phyloP scores from a whole-genome alignment of 192 early-diverging fungal species.

The Anaeromyces robustus region DNA sequence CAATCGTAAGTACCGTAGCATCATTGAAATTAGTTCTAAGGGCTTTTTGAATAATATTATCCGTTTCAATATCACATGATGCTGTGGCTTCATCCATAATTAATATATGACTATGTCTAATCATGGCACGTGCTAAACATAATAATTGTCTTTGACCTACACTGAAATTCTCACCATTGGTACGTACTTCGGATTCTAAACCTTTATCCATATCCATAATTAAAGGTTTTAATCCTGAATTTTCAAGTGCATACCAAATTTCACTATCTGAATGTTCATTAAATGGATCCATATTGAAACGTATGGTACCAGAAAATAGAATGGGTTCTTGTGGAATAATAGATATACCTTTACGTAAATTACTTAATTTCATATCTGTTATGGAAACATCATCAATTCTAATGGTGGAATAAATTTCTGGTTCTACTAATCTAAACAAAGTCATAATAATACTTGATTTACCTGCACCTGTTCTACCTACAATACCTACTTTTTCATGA shows the following conservation, averaged over 20 bases:
- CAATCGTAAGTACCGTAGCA: neutral
- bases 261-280: conserved; percentile 3
- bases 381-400: conserved; percentile 21
- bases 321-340: conserved; percentile 28
- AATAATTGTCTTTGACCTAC: conserved; percentile 64
- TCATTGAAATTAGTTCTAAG: conserved; percentile 22
- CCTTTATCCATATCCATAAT: too few relatives aligned
- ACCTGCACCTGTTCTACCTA: conserved; percentile 25
- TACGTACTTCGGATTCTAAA: too few relatives aligned
- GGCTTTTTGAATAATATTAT: conserved; percentile 50
- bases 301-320: conserved; percentile 18
- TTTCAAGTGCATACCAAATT: neutral
- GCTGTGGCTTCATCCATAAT: conserved; percentile 2
- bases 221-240: too few relatives aligned
- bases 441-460: conserved; percentile 53
- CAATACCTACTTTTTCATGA: conserved; percentile 29
- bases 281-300: conserved; percentile 12
- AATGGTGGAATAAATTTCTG: conserved; percentile 8
- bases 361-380: conserved; percentile 8
- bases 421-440: conserved; percentile 13
- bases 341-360: conserved; percentile 12
- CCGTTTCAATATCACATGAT: conserved; percentile 18
- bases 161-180: conserved; percentile 66
- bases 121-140: conserved; percentile 28
- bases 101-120: conserved; percentile 10